phyloP scores from a whole-genome alignment of 306 rosid species.

The Corylus avellana region DNA sequence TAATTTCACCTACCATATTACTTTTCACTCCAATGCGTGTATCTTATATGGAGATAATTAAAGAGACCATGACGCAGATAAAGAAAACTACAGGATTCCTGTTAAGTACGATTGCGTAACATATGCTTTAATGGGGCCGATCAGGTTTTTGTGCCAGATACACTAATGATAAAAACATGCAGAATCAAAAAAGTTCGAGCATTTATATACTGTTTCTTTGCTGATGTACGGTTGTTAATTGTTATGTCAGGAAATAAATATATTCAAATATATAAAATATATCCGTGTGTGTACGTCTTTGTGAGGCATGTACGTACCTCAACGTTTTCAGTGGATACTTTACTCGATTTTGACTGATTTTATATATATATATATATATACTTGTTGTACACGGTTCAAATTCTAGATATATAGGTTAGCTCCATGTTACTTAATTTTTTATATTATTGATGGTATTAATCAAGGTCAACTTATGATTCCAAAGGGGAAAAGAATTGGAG shows the following conservation, averaged over 20 bases:
- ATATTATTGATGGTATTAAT: neutral
- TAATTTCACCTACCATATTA: neutral
- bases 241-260: no score
- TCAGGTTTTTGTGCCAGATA: no score
- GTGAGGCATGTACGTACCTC: neutral
- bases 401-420: neutral
- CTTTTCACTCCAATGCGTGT: neutral
- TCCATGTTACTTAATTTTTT: no score
- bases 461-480: slow-evolving; percentile 13
- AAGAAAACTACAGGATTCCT: neutral
- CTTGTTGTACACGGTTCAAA: neutral
- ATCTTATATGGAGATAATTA: neutral
- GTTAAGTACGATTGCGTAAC: neutral
- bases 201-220: neutral
- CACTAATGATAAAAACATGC: no score
- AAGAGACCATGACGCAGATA: neutral
- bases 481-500: neutral
- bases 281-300: no score
- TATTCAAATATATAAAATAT: no score
- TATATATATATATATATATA: neutral
- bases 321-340: neutral
- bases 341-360: neutral
- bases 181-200: no score
- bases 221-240: neutral
- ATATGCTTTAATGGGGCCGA: no score